phyloP scores from a whole-genome alignment of 1,284 basidiomycete species.

The Lignosus rhinocerotis region DNA sequence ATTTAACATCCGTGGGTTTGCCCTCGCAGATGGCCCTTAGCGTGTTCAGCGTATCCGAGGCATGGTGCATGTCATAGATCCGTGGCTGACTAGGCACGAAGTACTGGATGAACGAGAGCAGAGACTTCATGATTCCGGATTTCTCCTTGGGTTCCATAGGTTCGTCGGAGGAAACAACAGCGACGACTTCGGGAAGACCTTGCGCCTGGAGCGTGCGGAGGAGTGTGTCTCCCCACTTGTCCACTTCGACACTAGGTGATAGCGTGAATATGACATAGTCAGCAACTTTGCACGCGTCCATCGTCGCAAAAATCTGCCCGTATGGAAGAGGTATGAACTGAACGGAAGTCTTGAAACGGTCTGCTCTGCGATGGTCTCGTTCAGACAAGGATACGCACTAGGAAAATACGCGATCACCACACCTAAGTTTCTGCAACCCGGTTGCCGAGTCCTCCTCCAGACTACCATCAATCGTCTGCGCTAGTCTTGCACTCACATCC shows the following conservation, averaged over 20 bases:
- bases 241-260: slow-evolving; percentile 82
- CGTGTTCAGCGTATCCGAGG: slow-evolving; percentile 71
- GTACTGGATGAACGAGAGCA: slow-evolving; percentile 92
- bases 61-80: slow-evolving; percentile 61
- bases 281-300: slow-evolving; percentile 87
- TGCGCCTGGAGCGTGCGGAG: slow-evolving; percentile 87
- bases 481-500: slow-evolving; percentile 59
- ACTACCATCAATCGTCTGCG: slow-evolving; percentile 62
- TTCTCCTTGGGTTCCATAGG: slow-evolving; percentile 61
- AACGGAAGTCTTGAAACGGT: slow-evolving; percentile 86
- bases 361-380: slow-evolving; percentile 51
- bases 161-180: slow-evolving; percentile 50
- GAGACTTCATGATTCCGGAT: slow-evolving; percentile 74
- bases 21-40: slow-evolving; percentile 80
- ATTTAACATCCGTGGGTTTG: slow-evolving; percentile 72
- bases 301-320: slow-evolving; percentile 70
- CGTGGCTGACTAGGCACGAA: slow-evolving; percentile 86
- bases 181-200: slow-evolving; percentile 75
- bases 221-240: slow-evolving; percentile 85
- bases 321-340: slow-evolving; percentile 83
- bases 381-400: slow-evolving; percentile 13
- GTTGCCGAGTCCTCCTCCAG: slow-evolving; percentile 50
- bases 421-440: slow-evolving; percentile 72
- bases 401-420: slow-evolving; percentile 22
- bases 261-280: slow-evolving; percentile 91